These are phyloP conservation scores for Psilocybe sp. DNA, from an alignment of 768 basidiomycete genomes.

Conservation along the genomic window DNA sequence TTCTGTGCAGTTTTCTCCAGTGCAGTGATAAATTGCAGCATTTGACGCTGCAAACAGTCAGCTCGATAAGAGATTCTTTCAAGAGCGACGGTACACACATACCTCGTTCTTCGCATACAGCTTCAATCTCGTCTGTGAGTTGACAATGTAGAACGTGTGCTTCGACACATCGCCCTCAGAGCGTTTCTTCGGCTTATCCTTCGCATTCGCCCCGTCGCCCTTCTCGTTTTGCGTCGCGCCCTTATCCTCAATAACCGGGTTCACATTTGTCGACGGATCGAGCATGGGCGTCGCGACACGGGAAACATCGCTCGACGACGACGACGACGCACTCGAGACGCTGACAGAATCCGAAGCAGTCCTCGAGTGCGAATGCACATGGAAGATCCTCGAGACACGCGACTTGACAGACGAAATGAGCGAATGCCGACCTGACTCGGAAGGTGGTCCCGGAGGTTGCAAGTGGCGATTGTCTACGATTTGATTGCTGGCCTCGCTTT, in stretches of 20 bases:
- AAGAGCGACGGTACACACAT: background rate
- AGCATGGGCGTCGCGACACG: slow-evolving; percentile 56
- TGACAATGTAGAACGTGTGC: slow-evolving; percentile 92
- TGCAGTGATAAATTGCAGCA: slow-evolving; percentile 95
- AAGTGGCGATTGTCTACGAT: background rate
- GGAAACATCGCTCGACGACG: slow-evolving; percentile 35
- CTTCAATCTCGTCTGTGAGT: slow-evolving; percentile 87
- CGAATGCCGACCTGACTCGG: background rate
- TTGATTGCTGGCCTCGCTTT: background rate
- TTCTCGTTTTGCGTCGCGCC: slow-evolving; percentile 43
- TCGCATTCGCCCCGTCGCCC: slow-evolving; percentile 11
- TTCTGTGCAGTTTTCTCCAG: slow-evolving; percentile 75
- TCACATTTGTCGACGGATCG: slow-evolving; percentile 77
- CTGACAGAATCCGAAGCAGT: background rate
- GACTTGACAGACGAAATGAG: slow-evolving; percentile 4
- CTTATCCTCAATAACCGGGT: slow-evolving; percentile 38
- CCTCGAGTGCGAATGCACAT: background rate
- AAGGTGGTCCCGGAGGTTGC: background rate
- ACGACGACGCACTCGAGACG: slow-evolving; percentile 18
- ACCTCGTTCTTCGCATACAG: slow-evolving; percentile 87
- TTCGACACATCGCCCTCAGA: slow-evolving; percentile 69
- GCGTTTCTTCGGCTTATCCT: slow-evolving; percentile 12
- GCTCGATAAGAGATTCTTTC: background rate
- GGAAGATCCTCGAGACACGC: slow-evolving; percentile 15
- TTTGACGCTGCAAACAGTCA: slow-evolving; percentile 64